Evolutionary conservation across 2,329 filamentous ascomycete genomes (phyloP).

Genomic region (Pseudomassariella vexata): DNA sequence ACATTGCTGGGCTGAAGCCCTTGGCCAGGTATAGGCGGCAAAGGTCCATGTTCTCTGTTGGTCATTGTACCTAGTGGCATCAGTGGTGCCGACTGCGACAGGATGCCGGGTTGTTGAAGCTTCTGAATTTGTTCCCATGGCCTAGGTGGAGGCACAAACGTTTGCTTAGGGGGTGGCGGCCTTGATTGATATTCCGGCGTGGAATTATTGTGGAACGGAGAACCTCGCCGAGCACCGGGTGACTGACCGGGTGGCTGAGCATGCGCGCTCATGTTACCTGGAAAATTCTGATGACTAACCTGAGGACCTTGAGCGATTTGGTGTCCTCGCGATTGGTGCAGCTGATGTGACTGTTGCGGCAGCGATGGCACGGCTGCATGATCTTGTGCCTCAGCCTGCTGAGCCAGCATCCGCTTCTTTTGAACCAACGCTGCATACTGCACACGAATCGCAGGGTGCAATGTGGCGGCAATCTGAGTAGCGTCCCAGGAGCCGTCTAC

Average conservation of each 20-base stretch:
- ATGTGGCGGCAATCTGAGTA: slow-evolving; percentile 8
- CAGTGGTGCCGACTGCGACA: neutral
- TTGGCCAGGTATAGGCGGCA: slow-evolving; percentile 9
- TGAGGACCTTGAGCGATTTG: too few species aligned
- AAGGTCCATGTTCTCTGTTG: neutral
- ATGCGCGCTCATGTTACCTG: too few species aligned
- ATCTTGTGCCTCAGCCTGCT: slow-evolving; percentile 6
- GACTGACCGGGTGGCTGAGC: too few species aligned
- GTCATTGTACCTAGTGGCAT: neutral
- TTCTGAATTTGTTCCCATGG: slow-evolving; percentile 24
- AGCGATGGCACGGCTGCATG: neutral
- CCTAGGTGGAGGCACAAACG: slow-evolving; percentile 22
- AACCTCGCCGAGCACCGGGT: too few species aligned
- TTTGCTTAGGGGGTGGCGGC: slow-evolving; percentile 15
- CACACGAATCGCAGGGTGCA: slow-evolving; percentile 25
- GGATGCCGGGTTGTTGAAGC: slow-evolving; percentile 8
- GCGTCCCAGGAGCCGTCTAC: too few species aligned
- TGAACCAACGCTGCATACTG: slow-evolving; percentile 24
- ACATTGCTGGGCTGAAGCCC: slow-evolving; percentile 22
- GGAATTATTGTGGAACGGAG: too few species aligned
- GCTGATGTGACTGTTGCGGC: neutral
- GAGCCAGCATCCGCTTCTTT: slow-evolving; percentile 12
- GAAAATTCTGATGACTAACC: too few species aligned
- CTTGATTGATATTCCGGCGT: slow-evolving; percentile 11
- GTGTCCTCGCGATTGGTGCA: too few species aligned